These are phyloP conservation scores for Coemansia sp. DNA, from an alignment of 192 early-diverging fungal species.

Conservation along the genomic window DNA sequence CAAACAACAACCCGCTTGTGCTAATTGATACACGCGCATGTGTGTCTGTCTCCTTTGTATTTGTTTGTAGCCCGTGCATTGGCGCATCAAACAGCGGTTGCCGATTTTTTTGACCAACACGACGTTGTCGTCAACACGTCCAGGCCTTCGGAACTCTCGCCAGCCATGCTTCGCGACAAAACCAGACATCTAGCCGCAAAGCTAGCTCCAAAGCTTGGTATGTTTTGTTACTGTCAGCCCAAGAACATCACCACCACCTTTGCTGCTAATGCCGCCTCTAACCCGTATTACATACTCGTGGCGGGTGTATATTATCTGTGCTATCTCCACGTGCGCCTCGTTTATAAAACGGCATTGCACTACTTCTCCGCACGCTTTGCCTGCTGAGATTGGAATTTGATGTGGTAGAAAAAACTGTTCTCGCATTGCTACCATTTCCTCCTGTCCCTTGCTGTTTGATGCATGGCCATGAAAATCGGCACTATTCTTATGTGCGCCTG, in stretches of 20 bases:
- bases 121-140: constrained; percentile 50
- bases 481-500: neutral
- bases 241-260: neutral
- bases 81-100: constrained; percentile 45
- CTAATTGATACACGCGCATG: neutral
- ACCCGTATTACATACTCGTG: neutral
- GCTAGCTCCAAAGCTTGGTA: constrained; percentile 40
- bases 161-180: constrained; percentile 42
- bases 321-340: neutral
- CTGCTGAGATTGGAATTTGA: neutral
- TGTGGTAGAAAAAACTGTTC: constrained; percentile 1
- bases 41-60: neutral
- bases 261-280: neutral
- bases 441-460: neutral
- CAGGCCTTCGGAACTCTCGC: constrained; percentile 45
- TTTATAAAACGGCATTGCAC: neutral
- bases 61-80: constrained; percentile 42
- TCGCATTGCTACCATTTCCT: neutral
- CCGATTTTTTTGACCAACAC: constrained; percentile 43
- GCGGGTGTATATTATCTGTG: neutral
- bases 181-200: constrained; percentile 48
- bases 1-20: neutral
- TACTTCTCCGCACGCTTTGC: constrained; percentile 2
- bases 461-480: neutral
- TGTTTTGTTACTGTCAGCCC: constrained; percentile 5